Percentiles rank a stretch among this genome's conserved stretches.
These are phyloP conservation scores for Pichia heedii DNA, from an alignment of 805 yeast species.

Conservation along the genomic window DNA sequence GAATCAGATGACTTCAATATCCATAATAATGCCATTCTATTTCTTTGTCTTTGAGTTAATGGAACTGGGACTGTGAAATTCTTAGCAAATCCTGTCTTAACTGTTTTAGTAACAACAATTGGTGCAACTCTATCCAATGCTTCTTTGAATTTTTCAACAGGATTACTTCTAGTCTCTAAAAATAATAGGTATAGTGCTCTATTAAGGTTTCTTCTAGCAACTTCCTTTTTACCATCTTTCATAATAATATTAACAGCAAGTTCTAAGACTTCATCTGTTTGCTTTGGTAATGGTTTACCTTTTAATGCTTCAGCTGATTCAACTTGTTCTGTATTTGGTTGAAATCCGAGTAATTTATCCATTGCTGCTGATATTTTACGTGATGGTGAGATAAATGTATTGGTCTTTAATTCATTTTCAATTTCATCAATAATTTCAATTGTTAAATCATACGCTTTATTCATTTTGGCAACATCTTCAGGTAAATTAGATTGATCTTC, in stretches of 20 bases:
- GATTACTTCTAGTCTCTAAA: constrained; percentile 67
- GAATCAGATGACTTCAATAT: constrained; percentile 75
- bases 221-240: constrained; percentile 83
- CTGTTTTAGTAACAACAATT: constrained; percentile 64
- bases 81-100: constrained; percentile 81
- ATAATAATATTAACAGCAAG: constrained; percentile 80
- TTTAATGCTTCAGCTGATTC: constrained; percentile 44
- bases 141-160: constrained; percentile 63
- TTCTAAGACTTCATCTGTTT: constrained; percentile 61
- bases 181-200: constrained; percentile 75
- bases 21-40: constrained; percentile 85
- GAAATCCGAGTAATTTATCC: constrained; percentile 29
- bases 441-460: constrained; percentile 24
- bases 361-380: constrained; percentile 13
- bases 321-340: constrained; percentile 58
- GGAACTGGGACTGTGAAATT: constrained; percentile 76
- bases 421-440: constrained; percentile 23
- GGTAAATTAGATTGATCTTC: constrained; percentile 20
- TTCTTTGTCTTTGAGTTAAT: constrained; percentile 70
- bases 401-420: constrained; percentile 20
- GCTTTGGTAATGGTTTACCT: constrained; percentile 47
- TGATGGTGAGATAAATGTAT: constrained; percentile 16
- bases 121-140: constrained; percentile 81
- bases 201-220: constrained; percentile 63
- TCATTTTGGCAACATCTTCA: constrained; percentile 17